These are phyloP conservation scores for Pythium brassicae DNA, from an alignment of 352 stramenopile genomes.

Conservation along the genomic window DNA sequence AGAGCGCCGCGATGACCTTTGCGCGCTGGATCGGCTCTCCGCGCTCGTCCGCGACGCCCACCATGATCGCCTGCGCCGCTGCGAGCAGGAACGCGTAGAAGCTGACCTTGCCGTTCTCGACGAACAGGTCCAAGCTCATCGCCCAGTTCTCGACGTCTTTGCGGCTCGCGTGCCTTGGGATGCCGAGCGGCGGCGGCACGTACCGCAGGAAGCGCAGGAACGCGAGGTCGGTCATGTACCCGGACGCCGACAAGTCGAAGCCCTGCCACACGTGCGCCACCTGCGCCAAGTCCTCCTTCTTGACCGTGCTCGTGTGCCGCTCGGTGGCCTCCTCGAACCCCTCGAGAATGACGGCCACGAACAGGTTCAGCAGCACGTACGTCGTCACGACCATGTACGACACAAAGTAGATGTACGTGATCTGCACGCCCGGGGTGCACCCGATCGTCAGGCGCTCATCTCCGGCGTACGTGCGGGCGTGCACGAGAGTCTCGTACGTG, in stretches of 20 bases:
- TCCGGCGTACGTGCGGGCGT: constrained; percentile 17
- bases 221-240: constrained; percentile 31
- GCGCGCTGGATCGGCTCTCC: constrained; percentile 24
- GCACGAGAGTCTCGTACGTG: constrained; percentile 23
- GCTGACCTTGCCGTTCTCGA: constrained; percentile 26
- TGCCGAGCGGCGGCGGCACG: constrained; percentile 32
- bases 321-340: constrained; percentile 60
- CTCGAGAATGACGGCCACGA: constrained; percentile 80
- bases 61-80: constrained; percentile 27
- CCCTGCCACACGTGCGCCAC: constrained; percentile 29
- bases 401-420: constrained; percentile 66
- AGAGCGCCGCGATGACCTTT: constrained; percentile 19
- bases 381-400: constrained; percentile 56
- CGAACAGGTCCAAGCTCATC: constrained; percentile 22
- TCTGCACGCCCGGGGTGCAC: constrained; percentile 25
- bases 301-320: constrained; percentile 29
- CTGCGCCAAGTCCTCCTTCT: constrained; percentile 30
- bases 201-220: constrained; percentile 35
- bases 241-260: constrained; percentile 26
- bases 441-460: constrained; percentile 34
- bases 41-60: constrained; percentile 19
- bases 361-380: constrained; percentile 77
- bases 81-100: constrained; percentile 39
- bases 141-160: constrained; percentile 31
- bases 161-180: constrained; percentile 18